These are phyloP conservation scores for Trichophaea hybrida DNA, from an alignment of 2,329 filamentous ascomycete species.

Conservation along the genomic window DNA sequence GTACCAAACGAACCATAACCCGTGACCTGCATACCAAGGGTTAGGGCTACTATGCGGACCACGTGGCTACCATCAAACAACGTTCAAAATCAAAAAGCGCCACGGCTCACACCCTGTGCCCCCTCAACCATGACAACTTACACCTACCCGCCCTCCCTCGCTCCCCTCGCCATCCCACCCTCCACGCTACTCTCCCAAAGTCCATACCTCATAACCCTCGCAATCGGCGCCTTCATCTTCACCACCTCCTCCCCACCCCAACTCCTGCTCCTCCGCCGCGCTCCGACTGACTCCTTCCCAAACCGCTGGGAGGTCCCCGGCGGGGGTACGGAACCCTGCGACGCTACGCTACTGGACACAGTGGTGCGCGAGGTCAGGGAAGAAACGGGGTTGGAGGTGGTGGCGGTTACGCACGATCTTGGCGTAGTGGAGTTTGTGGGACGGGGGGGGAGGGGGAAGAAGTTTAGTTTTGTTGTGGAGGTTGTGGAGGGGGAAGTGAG, in stretches of 20 bases:
- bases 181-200: conserved; percentile 3
- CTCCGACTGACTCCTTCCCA: conserved; percentile 31
- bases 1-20: too few relatives aligned
- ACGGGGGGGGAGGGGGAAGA: conserved; percentile 14
- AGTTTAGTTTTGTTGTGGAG: conserved; percentile 25
- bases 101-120: too few relatives aligned
- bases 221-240: conserved; percentile 19
- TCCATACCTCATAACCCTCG: neutral
- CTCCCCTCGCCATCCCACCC: conserved; percentile 5
- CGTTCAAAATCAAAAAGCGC: too few relatives aligned
- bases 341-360: conserved; percentile 37
- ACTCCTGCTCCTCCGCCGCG: conserved; percentile 36
- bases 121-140: neutral
- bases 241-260: neutral
- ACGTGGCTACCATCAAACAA: too few relatives aligned
- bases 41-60: too few relatives aligned
- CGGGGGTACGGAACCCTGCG: conserved; percentile 36
- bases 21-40: too few relatives aligned
- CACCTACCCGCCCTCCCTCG: conserved; percentile 10
- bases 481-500: conserved; percentile 14
- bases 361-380: conserved; percentile 40
- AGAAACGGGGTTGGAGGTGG: conserved; percentile 38
- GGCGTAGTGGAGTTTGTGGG: conserved; percentile 19
- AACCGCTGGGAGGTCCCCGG: conserved; percentile 40
- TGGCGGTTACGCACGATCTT: conserved; percentile 33